Base-by-base conservation (phyloP, 331 rosid species). In the Acacia pycnantha region DNA sequence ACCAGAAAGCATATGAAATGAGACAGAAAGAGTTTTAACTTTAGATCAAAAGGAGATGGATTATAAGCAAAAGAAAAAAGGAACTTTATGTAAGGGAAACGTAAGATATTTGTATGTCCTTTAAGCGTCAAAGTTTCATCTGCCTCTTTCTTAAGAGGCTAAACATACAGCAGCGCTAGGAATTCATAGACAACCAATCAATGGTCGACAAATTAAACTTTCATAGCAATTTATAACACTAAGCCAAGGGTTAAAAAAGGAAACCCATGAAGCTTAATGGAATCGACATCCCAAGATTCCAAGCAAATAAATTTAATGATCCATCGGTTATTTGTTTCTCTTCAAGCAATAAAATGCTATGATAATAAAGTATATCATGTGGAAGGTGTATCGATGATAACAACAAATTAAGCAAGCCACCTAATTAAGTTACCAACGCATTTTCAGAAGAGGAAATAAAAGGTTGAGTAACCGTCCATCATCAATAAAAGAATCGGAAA, bases 261-360 rank as follows among this genome's bases (percentile, higher is more conserved):
- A 51, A 73, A 68, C 19, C 78, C 46, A 11, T 77, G 13, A 81
- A 37, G 80, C 56, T 66, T 37, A 40, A 65, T 73, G 48, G 72
- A 35, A 69, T 22, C 27, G 11, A 22, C 35, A 35, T 68, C 54
- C 3, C 12, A 68, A 19, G 11, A 69, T 69, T 69, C 51, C 31
- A 24, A 46, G 31, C 35, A 43, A 14, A 16, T 22, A 43, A 43
- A 70, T 70, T 70, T 58, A 70, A 53, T 24, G 50, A 33, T 31
- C 41, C 66, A 78, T 19, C 7, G 9, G 2, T 47, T 15, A 24
- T 44, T 43, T n/a, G 14, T 62, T 77, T 43, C 44, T 61, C 73
- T 44, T 43, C 8, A 62, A 44, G 53, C n/a, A 5, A 61, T 61
- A 16, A 27, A 41, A 43, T 77, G 59, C 50, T 31, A 50, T 44